Conservation (phyloP, 2,329 filamentous ascomycete species). For the Xylaria sp. region DNA sequence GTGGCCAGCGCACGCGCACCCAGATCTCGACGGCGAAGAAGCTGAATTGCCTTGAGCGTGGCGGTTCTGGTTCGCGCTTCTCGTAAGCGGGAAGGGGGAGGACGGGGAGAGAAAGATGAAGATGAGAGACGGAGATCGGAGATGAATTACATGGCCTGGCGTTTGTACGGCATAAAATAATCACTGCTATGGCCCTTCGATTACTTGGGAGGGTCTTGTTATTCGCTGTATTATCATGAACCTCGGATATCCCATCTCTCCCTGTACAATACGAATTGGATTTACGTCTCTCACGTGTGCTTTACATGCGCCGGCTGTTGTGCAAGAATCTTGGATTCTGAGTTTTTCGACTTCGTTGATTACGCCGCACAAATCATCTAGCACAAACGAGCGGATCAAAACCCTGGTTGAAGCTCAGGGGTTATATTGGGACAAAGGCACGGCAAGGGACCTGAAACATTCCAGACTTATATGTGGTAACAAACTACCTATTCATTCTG, state of each 20-base stretch:
- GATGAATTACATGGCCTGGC: conserved; percentile 7
- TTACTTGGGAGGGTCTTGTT: neutral
- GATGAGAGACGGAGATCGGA: neutral
- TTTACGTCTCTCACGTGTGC: neutral
- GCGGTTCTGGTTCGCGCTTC: conserved; percentile 24
- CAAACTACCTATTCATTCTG: too few relatives aligned
- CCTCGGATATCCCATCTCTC: neutral
- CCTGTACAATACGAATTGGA: conserved; percentile 15
- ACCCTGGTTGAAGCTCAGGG: neutral
- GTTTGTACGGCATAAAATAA: conserved; percentile 7
- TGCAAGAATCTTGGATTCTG: neutral
- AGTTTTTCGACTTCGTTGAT: neutral
- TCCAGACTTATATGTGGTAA: neutral
- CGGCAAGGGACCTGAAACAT: neutral
- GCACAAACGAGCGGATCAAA: neutral
- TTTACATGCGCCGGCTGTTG: neutral
- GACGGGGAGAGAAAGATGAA: neutral
- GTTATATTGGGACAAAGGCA: neutral
- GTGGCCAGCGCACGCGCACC: conserved; percentile 81
- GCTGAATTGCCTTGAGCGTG: conserved; percentile 54
- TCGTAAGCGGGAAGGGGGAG: neutral
- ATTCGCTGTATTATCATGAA: conserved; percentile 10
- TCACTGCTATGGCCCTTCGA: neutral
- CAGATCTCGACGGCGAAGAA: conserved; percentile 59
- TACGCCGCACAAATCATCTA: neutral